Percentiles rank a stretch among this genome's conserved stretches.
Evolutionary conservation across 2,329 filamentous ascomycete species (phyloP).

Genomic region (Alternaria tenuissima): DNA sequence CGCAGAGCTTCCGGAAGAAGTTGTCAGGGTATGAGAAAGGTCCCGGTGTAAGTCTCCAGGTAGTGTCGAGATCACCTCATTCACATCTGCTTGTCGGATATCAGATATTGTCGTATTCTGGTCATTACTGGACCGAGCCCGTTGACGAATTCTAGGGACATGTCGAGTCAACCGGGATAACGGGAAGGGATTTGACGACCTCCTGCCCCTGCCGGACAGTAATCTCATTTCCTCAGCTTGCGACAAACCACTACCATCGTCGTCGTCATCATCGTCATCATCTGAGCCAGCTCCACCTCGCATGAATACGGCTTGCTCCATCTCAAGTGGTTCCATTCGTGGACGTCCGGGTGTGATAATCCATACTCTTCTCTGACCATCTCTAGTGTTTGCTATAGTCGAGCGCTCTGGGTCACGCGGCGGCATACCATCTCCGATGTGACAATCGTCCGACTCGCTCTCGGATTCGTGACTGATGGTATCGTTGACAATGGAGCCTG

Average conservation of each 20-base stretch:
- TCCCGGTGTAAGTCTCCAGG: neutral
- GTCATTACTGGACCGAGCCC: neutral
- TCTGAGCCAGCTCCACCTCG: slow-evolving; percentile 8
- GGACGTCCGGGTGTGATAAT: slow-evolving; percentile 8
- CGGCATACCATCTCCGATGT: slow-evolving; percentile 6
- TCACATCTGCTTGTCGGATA: neutral
- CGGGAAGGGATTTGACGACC: neutral
- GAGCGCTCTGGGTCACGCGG: neutral
- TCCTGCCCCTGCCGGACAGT: neutral
- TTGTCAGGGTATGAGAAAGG: neutral
- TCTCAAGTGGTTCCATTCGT: neutral
- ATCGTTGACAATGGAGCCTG: neutral
- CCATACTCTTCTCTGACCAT: slow-evolving; percentile 5
- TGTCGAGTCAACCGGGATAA: neutral
- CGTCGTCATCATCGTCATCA: neutral
- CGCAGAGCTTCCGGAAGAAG: neutral
- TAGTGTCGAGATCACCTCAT: neutral
- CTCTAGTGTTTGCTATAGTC: neutral
- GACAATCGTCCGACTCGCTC: neutral
- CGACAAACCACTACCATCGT: neutral
- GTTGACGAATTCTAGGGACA: neutral
- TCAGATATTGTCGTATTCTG: neutral
- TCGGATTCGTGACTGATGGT: neutral
- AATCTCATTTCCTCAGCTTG: neutral
- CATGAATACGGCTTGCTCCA: neutral